These are phyloP conservation scores for Trichopus zeylanicus DNA, from an alignment of 116 monocot genomes.

Conservation along the genomic window DNA sequence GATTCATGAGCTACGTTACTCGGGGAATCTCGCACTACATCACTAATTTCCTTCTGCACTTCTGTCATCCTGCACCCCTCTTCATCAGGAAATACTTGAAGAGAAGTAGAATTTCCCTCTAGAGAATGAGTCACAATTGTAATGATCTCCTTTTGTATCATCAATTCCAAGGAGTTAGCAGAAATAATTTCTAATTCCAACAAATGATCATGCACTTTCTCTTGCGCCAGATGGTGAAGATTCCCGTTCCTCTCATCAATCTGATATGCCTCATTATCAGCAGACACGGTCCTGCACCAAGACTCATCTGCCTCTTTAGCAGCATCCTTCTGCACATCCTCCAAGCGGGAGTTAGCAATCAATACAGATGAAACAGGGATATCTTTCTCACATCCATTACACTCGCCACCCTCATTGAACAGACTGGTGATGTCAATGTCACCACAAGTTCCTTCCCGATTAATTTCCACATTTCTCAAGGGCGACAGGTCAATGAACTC, in stretches of 20 bases:
- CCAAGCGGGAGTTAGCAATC: constrained; percentile 3
- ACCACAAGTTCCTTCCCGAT: constrained; percentile 3
- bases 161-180: not conserved
- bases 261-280: not conserved
- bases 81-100: constrained; percentile 1
- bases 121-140: not conserved
- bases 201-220: not conserved
- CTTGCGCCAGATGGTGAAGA: not conserved
- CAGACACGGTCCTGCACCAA: not conserved
- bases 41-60: too few relatives aligned
- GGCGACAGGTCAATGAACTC: constrained; percentile 17
- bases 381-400: constrained; percentile 9
- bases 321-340: not conserved
- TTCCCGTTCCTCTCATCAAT: not conserved
- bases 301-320: constrained; percentile 2
- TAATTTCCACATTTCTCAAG: constrained; percentile 14
- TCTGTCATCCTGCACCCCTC: too few relatives aligned
- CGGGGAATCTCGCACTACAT: too few relatives aligned
- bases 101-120: constrained; percentile 6
- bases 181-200: not conserved
- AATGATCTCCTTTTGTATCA: not conserved
- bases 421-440: constrained; percentile 7
- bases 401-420: constrained; percentile 5
- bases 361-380: constrained; percentile 13
- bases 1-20: too few relatives aligned